Percentiles rank a stretch among this genome's conserved stretches.
phyloP scores from a whole-genome alignment of 1,284 basidiomycete species.

The Trametes pubescens region DNA sequence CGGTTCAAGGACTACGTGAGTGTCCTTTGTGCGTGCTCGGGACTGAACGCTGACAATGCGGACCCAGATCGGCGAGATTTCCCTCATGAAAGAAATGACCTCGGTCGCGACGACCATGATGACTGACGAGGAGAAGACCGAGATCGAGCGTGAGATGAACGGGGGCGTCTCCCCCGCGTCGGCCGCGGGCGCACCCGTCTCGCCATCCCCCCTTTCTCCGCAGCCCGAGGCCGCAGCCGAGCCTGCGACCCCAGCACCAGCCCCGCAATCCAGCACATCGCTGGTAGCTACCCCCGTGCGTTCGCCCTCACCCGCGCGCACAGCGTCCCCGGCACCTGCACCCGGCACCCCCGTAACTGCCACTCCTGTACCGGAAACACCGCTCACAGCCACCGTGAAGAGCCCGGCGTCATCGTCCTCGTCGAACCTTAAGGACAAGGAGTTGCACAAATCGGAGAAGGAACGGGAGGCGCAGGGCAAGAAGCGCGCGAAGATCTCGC shows the following conservation, averaged over 20 bases:
- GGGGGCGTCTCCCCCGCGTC: conserved; percentile 34
- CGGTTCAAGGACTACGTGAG: conserved; percentile 86
- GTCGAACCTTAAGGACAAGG: conserved; percentile 30
- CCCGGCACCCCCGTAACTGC: conserved; percentile 21
- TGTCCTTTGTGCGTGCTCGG: conserved; percentile 26
- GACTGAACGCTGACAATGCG: not conserved
- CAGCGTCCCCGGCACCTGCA: conserved; percentile 25
- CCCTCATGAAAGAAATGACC: conserved; percentile 92
- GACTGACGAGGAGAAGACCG: conserved; percentile 92
- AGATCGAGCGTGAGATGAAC: conserved; percentile 80
- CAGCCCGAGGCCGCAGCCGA: not conserved
- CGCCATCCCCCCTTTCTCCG: conserved; percentile 20
- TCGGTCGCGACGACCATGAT: conserved; percentile 81
- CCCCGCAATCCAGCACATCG: conserved; percentile 24
- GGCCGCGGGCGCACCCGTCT: conserved; percentile 28
- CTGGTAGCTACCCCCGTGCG: conserved; percentile 23
- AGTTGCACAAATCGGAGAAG: conserved; percentile 19
- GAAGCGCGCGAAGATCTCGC: conserved; percentile 72
- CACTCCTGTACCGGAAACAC: conserved; percentile 10
- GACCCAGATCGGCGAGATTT: conserved; percentile 88
- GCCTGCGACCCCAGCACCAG: conserved; percentile 18
- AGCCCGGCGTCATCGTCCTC: conserved; percentile 33
- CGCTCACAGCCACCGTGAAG: conserved; percentile 19
- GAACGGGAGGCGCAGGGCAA: conserved; percentile 42
- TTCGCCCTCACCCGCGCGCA: conserved; percentile 25